A percentile compares a stretch with the other conserved stretches of the same genome.
phyloP scores from a whole-genome alignment of 148 eudicot genomes.

The Silene latifolia region DNA sequence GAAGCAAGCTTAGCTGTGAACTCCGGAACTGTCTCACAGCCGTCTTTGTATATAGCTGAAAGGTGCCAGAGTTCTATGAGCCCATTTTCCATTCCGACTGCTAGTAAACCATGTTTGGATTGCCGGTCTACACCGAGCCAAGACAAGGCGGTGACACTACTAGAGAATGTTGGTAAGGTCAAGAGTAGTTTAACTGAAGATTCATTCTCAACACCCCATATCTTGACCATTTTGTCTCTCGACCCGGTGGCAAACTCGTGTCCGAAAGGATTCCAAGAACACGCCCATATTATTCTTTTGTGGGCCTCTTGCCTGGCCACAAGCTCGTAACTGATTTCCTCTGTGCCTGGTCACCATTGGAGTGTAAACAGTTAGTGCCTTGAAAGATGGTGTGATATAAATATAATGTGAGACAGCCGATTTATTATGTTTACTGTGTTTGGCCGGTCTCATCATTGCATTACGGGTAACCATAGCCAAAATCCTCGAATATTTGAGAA shows the following conservation, averaged over 20 bases:
- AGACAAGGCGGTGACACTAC: slow-evolving; percentile 78
- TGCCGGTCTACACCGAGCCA: slow-evolving; percentile 65
- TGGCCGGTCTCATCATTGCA: too few relatives aligned
- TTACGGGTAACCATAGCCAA: too few relatives aligned
- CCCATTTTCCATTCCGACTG: slow-evolving; percentile 88
- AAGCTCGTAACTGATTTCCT: slow-evolving; percentile 55
- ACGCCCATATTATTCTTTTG: slow-evolving; percentile 93
- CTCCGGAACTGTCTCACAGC: slow-evolving; percentile 6
- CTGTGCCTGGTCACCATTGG: slow-evolving; percentile 32
- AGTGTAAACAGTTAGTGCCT: background rate
- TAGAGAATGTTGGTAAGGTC: slow-evolving; percentile 60
- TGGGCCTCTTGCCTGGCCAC: slow-evolving; percentile 80
- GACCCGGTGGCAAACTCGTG: slow-evolving; percentile 91
- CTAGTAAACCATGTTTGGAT: slow-evolving; percentile 54
- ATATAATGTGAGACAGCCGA: too few relatives aligned
- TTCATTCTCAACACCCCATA: slow-evolving; percentile 62
- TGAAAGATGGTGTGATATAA: background rate
- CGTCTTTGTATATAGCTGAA: slow-evolving; percentile 31
- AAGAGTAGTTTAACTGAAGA: slow-evolving; percentile 47
- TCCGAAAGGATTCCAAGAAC: slow-evolving; percentile 90
- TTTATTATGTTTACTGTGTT: too few relatives aligned
- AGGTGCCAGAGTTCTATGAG: slow-evolving; percentile 74
- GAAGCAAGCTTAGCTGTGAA: slow-evolving; percentile 36
- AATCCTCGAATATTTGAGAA: too few relatives aligned
- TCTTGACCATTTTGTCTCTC: slow-evolving; percentile 85